These are phyloP conservation scores for Stereum hirsutum DNA, from an alignment of 1,284 basidiomycete genomes.

Conservation along the genomic window DNA sequence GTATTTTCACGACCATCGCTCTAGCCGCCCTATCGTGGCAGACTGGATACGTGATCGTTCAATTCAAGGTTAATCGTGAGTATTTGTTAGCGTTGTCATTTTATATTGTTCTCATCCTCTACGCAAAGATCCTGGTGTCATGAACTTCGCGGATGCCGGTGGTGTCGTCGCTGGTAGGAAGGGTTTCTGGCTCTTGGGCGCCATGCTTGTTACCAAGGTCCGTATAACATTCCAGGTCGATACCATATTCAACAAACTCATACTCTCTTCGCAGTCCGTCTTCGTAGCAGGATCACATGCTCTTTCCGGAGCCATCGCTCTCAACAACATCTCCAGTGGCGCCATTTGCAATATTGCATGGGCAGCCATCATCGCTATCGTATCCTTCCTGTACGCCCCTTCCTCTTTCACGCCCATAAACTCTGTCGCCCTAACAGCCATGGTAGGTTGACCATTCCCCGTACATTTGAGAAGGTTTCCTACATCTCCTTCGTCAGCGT, in stretches of 20 bases:
- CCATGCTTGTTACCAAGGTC: constrained; percentile 6
- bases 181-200: constrained; percentile 7
- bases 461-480: constrained; percentile 8
- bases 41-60: constrained; percentile 7
- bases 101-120: neutral
- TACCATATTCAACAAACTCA: neutral
- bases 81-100: neutral
- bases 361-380: constrained; percentile 4
- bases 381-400: constrained; percentile 2
- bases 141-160: constrained; percentile 8
- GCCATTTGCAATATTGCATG: constrained; percentile 5
- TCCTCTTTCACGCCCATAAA: neutral
- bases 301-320: constrained; percentile 3
- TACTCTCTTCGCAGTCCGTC: neutral
- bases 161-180: constrained; percentile 2
- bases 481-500: constrained; percentile 8
- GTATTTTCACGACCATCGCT: constrained; percentile 6
- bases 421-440: no score
- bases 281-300: constrained; percentile 7
- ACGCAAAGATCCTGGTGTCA: constrained; percentile 5
- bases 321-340: constrained; percentile 3
- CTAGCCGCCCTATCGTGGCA: constrained; percentile 6
- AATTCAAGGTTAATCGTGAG: constrained; percentile 8
- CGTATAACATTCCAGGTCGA: neutral
- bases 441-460: constrained; percentile 4